phyloP scores from a whole-genome alignment of 345 rosid species.

The Eucalyptus pauciflora region DNA sequence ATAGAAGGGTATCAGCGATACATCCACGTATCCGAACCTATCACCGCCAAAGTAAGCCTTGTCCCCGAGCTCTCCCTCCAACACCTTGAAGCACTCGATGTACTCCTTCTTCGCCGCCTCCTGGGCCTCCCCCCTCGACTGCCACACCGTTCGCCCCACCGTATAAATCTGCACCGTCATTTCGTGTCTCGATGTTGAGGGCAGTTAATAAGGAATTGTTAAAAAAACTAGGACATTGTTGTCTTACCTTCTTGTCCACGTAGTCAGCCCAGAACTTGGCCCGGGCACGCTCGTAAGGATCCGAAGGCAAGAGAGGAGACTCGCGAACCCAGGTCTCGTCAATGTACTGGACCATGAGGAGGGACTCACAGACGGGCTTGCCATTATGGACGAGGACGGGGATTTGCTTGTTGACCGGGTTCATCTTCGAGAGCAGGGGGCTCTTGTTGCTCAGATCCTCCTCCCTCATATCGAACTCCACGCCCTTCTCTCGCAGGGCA shows the following conservation, averaged over 20 bases:
- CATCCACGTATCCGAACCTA: neutral
- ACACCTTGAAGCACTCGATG: neutral
- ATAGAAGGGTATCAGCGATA: slow-evolving; percentile 1
- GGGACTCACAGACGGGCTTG: neutral
- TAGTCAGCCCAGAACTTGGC: slow-evolving; percentile 5
- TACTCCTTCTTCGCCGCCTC: slow-evolving; percentile 1
- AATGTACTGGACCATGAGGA: neutral
- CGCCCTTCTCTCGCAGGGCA: slow-evolving; percentile 2
- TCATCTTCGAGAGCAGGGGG: neutral
- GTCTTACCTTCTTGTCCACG: slow-evolving; percentile 2
- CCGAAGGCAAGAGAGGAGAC: neutral
- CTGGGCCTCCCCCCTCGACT: neutral
- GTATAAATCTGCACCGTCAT: neutral
- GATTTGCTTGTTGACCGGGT: neutral
- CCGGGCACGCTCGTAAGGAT: neutral
- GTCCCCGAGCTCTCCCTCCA: slow-evolving; percentile 12
- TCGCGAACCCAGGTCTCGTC: neutral
- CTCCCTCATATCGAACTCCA: neutral
- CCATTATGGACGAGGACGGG: slow-evolving; percentile 7
- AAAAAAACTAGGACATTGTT: neutral
- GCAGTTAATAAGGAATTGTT: neutral
- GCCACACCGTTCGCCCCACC: neutral
- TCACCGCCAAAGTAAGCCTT: slow-evolving; percentile 1
- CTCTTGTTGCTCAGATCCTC: neutral
- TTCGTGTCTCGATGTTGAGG: neutral